Evolutionary conservation across 768 basidiomycete species (phyloP).

Genomic region (Leccinum disarticulatum): DNA sequence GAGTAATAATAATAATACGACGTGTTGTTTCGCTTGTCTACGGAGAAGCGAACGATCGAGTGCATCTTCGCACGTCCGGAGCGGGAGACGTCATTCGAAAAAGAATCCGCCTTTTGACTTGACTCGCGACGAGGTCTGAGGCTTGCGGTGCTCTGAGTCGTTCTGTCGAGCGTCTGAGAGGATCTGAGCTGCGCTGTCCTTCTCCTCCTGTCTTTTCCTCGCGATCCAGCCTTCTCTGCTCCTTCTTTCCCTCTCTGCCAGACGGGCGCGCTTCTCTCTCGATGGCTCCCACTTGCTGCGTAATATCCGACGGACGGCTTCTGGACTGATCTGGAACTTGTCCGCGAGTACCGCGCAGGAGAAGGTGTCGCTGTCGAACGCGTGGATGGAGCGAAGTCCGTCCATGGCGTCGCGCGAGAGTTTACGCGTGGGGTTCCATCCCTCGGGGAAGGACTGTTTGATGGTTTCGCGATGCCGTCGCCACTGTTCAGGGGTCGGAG

Average conservation of each 20-base stretch:
- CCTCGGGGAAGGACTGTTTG: constrained; percentile 55
- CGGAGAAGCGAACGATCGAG: neutral
- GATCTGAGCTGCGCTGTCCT: constrained; percentile 36
- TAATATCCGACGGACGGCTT: constrained; percentile 78
- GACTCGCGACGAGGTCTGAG: constrained; percentile 23
- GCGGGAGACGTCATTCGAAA: constrained; percentile 35
- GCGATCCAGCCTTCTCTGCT: constrained; percentile 40
- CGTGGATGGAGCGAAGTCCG: constrained; percentile 66
- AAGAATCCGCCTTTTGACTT: constrained; percentile 39
- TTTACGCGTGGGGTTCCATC: constrained; percentile 80
- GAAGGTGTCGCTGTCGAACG: constrained; percentile 61
- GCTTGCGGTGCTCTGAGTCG: constrained; percentile 8
- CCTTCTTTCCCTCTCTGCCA: constrained; percentile 52
- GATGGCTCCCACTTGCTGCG: constrained; percentile 72
- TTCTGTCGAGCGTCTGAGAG: constrained; percentile 22
- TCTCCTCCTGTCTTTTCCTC: constrained; percentile 44
- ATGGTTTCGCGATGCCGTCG: constrained; percentile 50
- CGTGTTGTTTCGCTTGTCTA: constrained; percentile 3
- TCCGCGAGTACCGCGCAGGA: constrained; percentile 68
- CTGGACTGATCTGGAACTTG: constrained; percentile 75
- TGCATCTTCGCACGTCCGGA: constrained; percentile 15
- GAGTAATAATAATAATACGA: constrained; percentile 5
- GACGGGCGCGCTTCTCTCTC: constrained; percentile 47
- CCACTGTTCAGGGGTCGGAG: constrained; percentile 45
- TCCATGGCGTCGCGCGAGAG: constrained; percentile 85